These are phyloP conservation scores for Rhododendron ferrugineum DNA, from an alignment of 148 eudicot genomes.

Conservation along the genomic window DNA sequence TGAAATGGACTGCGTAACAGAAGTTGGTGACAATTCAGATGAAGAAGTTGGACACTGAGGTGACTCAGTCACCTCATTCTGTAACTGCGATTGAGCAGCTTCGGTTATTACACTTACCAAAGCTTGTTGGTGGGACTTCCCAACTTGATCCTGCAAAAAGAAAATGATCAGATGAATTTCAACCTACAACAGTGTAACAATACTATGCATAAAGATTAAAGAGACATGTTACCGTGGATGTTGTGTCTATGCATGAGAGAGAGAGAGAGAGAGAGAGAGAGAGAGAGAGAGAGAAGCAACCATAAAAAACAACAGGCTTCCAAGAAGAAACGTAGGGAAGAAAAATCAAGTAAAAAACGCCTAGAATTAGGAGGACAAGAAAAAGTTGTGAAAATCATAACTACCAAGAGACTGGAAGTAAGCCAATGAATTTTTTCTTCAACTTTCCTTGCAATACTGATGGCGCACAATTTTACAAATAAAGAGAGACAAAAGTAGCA, in stretches of 20 bases:
- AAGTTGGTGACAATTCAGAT: slow-evolving; percentile 23
- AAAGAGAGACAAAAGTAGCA: neutral
- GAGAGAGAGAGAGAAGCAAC: neutral
- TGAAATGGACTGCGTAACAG: slow-evolving; percentile 26
- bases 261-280: neutral
- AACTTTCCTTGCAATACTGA: neutral
- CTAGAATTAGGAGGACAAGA: neutral
- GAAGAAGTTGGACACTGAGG: slow-evolving; percentile 19
- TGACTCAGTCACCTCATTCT: slow-evolving; percentile 4
- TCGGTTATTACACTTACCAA: slow-evolving; percentile 34
- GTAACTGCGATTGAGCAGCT: slow-evolving; percentile 36
- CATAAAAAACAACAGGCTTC: neutral
- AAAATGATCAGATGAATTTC: neutral
- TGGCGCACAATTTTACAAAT: neutral
- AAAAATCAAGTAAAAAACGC: neutral
- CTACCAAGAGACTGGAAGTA: neutral
- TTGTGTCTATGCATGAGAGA: neutral
- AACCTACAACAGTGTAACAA: neutral
- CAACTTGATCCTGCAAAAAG: slow-evolving; percentile 39
- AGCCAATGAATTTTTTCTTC: neutral
- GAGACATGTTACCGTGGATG: neutral
- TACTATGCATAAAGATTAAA: neutral
- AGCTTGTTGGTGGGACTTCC: slow-evolving; percentile 38
- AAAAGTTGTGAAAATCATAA: neutral
- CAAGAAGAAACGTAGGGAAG: neutral